Base-by-base conservation (phyloP, 495 filamentous ascomycete species). In the Amphirosellinia nigrospora region DNA sequence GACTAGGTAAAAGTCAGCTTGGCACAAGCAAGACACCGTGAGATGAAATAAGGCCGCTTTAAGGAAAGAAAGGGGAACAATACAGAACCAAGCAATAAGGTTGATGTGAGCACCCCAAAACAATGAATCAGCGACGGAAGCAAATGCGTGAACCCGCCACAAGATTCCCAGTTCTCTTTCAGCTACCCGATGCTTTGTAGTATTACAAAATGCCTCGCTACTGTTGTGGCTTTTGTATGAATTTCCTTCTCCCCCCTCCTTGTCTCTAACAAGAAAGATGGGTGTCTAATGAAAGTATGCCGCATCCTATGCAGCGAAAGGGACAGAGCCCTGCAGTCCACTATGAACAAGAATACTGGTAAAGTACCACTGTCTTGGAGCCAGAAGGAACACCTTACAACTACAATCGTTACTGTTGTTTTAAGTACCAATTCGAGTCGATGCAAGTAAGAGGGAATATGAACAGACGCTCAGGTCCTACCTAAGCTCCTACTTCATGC, bases 121-220 rank as follows among this genome's bases (percentile, higher is more conserved):
- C 65, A 67, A 61, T 68, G 55, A 68, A 68, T 68, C 55, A 68
- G 56, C 26, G 34, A 50, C 55, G 65, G 65, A 43, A 67, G 43
- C 66, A 68, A 43, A 69, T 69, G 66, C 66, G 56, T 62, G 15
- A 48, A 62, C 45, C 66, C 66, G 56, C 66, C 43, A 69, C 53
- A 62, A 32, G 21, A 69, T 62, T 53, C 45, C 38, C 56, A 30
- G 34, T 39, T 52, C 55, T 50, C 66, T 61, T 61, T 68, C 66
- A 68, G 53, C 56, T 41, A 43, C 45, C 21, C 2, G 8, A 26
- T 52, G 53, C 66, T 32, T 21, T 13, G 38, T 30, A 34, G 39
- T 61, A 50, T 46, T 58, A 38, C 64, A 28, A 60, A n/a, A 61
- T 68, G 26, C 21, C 55, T 48, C 23, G 53, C 41, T 60, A 60